Evolutionary conservation across 176 grass and related monocot species (phyloP).

Genomic region (Cymbopogon citratus): DNA sequence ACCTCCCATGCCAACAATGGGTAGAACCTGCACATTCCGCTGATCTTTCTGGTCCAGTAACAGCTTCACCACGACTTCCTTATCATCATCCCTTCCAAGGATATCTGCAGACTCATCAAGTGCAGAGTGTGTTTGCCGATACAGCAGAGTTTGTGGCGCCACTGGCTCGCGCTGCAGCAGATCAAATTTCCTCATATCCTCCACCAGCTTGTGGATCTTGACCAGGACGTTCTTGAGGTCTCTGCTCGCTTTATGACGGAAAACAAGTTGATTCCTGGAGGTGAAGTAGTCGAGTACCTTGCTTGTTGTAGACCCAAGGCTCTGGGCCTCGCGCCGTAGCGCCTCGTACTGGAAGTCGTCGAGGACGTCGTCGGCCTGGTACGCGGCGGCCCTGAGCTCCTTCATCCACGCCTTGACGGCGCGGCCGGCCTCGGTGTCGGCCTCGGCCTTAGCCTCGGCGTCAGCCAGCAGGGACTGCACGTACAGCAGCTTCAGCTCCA

Average conservation of each 20-base stretch:
- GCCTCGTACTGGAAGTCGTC: conserved; percentile 35
- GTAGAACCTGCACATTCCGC: background rate
- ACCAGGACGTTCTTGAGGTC: background rate
- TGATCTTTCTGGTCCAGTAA: background rate
- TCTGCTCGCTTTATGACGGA: background rate
- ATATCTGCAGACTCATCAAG: background rate
- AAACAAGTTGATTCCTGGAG: background rate
- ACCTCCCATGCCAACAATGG: conserved; percentile 45
- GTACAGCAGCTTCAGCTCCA: too few relatives aligned
- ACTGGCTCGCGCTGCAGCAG: background rate
- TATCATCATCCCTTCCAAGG: conserved; percentile 9
- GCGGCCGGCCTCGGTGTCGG: too few relatives aligned
- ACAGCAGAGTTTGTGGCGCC: background rate
- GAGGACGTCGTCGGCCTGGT: conserved; percentile 16
- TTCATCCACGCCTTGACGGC: too few relatives aligned
- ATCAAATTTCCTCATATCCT: background rate
- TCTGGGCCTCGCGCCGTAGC: background rate
- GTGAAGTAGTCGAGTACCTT: background rate
- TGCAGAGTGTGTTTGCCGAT: background rate
- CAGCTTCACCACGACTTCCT: background rate
- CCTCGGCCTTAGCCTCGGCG: too few relatives aligned
- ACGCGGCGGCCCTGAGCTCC: too few relatives aligned
- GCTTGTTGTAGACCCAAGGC: background rate
- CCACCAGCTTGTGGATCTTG: background rate
- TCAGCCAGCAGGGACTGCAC: too few relatives aligned